A percentile compares a stretch with the other conserved stretches of the same genome.
Evolutionary conservation across 768 basidiomycete species (phyloP).

Genomic region (Lactarius evosmus): DNA sequence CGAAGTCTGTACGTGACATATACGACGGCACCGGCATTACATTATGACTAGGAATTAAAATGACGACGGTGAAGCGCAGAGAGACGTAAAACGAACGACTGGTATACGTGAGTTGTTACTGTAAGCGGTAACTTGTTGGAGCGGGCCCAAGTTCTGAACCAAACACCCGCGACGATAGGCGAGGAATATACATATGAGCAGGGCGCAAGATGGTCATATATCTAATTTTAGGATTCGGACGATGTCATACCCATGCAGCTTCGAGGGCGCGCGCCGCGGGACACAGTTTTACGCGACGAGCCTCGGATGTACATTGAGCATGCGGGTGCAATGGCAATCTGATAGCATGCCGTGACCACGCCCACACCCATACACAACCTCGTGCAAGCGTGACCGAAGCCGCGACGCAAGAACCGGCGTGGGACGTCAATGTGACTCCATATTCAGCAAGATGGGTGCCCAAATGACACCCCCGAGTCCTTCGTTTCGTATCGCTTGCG

Average conservation of each 20-base stretch:
- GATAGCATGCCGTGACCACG: background rate
- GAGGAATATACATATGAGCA: background rate
- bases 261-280: constrained; percentile 5
- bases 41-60: constrained; percentile 4
- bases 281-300: constrained; percentile 5
- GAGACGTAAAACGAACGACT: constrained; percentile 8
- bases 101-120: no score
- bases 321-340: background rate
- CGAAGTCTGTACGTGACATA: background rate
- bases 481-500: constrained; percentile 12
- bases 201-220: constrained; percentile 6
- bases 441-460: background rate
- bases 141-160: background rate
- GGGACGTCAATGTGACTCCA: background rate
- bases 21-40: background rate
- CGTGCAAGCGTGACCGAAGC: constrained; percentile 2
- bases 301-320: background rate
- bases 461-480: background rate
- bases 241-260: constrained; percentile 2
- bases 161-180: background rate
- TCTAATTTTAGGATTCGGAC: background rate
- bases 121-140: background rate
- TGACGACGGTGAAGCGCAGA: constrained; percentile 2
- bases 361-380: background rate
- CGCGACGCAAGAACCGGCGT: constrained; percentile 1